phyloP scores from a whole-genome alignment of 2,329 filamentous ascomycete species.

The Penicillium sp. region DNA sequence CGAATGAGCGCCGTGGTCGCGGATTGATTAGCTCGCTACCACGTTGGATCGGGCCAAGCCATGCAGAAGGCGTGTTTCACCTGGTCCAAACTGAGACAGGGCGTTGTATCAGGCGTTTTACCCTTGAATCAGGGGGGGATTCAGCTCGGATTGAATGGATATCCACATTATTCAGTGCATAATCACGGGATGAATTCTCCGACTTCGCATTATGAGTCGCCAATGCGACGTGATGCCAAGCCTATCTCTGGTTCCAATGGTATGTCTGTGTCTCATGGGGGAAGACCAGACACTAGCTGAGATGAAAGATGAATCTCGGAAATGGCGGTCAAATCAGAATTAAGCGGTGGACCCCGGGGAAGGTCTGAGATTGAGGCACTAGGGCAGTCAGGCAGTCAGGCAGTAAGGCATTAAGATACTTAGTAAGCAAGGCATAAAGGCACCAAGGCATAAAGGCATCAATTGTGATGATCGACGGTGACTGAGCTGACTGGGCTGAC shows the following conservation, averaged over 20 bases:
- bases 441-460: neutral
- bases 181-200: neutral
- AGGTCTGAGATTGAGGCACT: neutral
- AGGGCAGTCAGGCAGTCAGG: neutral
- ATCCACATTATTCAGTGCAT: neutral
- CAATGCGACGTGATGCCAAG: slow-evolving; percentile 3
- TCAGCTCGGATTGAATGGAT: neutral
- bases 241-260: neutral
- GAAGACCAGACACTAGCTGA: neutral
- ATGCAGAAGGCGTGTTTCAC: slow-evolving; percentile 14
- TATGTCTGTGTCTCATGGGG: neutral
- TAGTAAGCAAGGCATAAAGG: neutral
- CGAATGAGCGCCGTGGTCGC: slow-evolving; percentile 25
- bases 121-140: neutral
- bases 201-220: neutral
- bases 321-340: neutral
- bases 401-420: neutral
- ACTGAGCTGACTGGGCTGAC: neutral
- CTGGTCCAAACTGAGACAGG: slow-evolving; percentile 1
- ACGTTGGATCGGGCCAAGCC: slow-evolving; percentile 9
- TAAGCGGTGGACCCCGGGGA: no score
- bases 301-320: neutral
- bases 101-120: neutral
- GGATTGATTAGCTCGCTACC: slow-evolving; percentile 22
- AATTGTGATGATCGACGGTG: slow-evolving; percentile 1